Evolutionary conservation across 768 basidiomycete genomes (phyloP), one percentile per base, ranked within the genome.

Genomic region (Neoboletus subvelutipes): DNA sequence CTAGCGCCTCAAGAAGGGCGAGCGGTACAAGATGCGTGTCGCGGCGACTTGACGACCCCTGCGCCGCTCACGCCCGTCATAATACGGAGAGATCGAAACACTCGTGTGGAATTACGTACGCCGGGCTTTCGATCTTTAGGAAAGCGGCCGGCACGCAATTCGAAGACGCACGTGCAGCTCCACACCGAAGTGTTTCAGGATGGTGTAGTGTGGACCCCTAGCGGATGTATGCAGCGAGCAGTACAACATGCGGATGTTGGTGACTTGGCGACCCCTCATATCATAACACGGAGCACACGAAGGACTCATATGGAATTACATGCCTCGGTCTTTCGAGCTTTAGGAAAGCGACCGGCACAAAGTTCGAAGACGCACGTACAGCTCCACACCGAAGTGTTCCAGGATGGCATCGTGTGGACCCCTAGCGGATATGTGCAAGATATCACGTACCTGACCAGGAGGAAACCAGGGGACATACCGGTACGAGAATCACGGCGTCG

Each of bases 131-230:
- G 28, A 24, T 50, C 10, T 24, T 48, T 56, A 43, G 59, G 45
- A 39, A 65, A 58, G 31, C 53, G 15, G 26, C 60, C 28, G 1
- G 56, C 36, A 31, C 57, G 46, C 36, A 41, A 28, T 5, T 28
- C 72, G 61, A 77, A 69, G 56, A 70, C 68, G 22, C 77, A 78
- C 45, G 41, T 51, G 20, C 67, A 75, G 13, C 69, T 77, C 11
- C 75, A 76, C 48, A 26, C 34, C 2, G 61, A 66, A 26, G 68
- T 76, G 6, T 77, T 75, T 34, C 63, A 63, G 29, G 57, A 65
- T 20, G 68, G 64, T 5, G 36, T 61, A n/a, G 64, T 67, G 8
- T 63, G 63, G 57, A 69, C 72, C 8, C 71, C 73, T 7, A 72
- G 68, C 29, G 72, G 71, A 42, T 56, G 57, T 45, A 41, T 24